Conservation (phyloP, 129 eudicot species). For the Gnaphalium uliginosum region DNA sequence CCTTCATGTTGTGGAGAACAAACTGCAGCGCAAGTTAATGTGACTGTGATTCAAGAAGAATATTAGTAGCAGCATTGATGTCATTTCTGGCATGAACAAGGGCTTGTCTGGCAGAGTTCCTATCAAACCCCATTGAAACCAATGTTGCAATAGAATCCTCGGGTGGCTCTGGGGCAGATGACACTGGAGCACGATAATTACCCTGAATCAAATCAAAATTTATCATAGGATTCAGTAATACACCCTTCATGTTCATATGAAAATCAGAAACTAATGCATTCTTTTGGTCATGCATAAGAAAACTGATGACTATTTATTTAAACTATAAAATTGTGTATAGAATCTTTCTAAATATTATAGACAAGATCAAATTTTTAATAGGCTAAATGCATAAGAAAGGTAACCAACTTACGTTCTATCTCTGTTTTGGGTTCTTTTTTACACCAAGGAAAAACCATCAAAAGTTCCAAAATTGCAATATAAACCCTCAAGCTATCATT, state of each 20-base stretch:
- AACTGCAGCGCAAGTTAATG: constrained; percentile 34
- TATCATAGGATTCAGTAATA: background rate
- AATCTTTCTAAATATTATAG: background rate
- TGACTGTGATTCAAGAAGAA: constrained; percentile 82
- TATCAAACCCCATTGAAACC: constrained; percentile 98
- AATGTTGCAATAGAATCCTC: constrained; percentile 77
- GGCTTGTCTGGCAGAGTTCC: constrained; percentile 89
- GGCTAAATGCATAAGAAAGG: too few species aligned
- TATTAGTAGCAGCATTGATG: constrained; percentile 81
- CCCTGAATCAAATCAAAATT: constrained; percentile 43
- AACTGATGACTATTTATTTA: background rate
- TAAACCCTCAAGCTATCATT: background rate
- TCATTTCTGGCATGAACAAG: constrained; percentile 89
- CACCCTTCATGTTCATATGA: background rate
- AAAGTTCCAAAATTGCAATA: too few species aligned
- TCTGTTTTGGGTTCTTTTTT: too few species aligned
- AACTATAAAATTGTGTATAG: background rate
- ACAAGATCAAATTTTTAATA: too few species aligned
- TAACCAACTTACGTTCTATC: too few species aligned
- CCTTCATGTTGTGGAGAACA: background rate
- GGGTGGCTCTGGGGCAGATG: constrained; percentile 60
- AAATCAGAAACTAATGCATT: background rate
- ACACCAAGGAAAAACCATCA: background rate
- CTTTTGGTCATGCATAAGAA: background rate
- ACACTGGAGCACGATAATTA: constrained; percentile 54